Conservation (phyloP, 768 basidiomycete genomes). For the Austroboletus festivus region DNA sequence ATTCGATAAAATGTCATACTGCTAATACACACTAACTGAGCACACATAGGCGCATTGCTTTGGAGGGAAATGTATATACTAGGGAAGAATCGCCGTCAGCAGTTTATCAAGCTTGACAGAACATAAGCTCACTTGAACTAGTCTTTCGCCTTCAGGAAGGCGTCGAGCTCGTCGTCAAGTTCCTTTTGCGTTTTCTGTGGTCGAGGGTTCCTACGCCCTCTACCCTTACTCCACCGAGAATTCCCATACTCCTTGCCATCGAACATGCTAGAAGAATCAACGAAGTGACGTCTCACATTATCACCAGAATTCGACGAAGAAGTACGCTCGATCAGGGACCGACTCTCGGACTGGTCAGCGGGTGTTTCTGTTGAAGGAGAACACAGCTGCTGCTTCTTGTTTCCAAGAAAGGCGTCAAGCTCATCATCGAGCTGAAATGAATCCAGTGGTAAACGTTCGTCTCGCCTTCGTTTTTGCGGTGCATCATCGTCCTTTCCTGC, state of each 20-base stretch:
- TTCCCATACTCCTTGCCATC: constrained; percentile 27
- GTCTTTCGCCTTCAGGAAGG: constrained; percentile 59
- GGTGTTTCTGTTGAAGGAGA: constrained; percentile 66
- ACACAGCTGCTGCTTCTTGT: constrained; percentile 36
- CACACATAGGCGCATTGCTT: background rate
- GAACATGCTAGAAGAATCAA: constrained; percentile 30
- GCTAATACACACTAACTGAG: constrained; percentile 2
- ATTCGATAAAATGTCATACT: constrained; percentile 4
- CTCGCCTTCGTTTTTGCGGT: constrained; percentile 36
- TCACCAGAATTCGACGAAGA: constrained; percentile 41
- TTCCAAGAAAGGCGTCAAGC: constrained; percentile 64
- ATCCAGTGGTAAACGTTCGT: constrained; percentile 32
- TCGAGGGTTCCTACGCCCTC: constrained; percentile 39
- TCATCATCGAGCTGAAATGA: constrained; percentile 59
- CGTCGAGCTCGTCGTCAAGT: constrained; percentile 79
- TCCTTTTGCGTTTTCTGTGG: constrained; percentile 67
- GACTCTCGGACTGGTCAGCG: constrained; percentile 55
- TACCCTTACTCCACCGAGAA: constrained; percentile 28
- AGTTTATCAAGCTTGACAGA: background rate
- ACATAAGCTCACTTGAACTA: constrained; percentile 21
- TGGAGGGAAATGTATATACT: background rate
- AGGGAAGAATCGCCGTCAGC: constrained; percentile 4
- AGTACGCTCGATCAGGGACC: constrained; percentile 57
- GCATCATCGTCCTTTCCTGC: constrained; percentile 60
- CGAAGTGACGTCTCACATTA: constrained; percentile 45